Conservation (phyloP, 495 filamentous ascomycete species). For the Podospora appendiculata region DNA sequence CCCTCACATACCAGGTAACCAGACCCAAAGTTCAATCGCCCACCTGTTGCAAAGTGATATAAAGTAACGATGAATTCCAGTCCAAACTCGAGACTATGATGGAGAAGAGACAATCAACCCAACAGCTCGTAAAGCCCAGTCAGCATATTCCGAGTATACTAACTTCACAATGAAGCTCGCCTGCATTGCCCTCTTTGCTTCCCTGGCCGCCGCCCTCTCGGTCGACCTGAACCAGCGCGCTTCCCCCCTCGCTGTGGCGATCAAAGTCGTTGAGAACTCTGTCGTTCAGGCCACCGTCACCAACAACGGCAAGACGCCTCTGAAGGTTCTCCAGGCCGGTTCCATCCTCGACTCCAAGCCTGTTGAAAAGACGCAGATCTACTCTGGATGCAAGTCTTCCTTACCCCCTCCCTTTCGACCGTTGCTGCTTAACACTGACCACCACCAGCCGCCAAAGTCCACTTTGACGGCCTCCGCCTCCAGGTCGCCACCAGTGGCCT, state of each 20-base stretch:
- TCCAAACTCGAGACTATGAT: not conserved
- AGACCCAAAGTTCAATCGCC: not conserved
- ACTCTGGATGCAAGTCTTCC: constrained; percentile 36
- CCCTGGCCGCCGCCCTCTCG: constrained; percentile 38
- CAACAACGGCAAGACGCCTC: constrained; percentile 46
- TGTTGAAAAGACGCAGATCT: constrained; percentile 55
- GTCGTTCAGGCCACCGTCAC: constrained; percentile 20
- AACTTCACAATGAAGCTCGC: constrained; percentile 27
- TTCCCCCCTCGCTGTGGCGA: constrained; percentile 42
- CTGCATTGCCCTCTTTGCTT: constrained; percentile 30
- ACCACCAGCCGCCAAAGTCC: constrained; percentile 35
- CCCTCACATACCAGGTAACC: no score
- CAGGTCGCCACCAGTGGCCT: constrained; percentile 39
- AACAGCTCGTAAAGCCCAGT: no score
- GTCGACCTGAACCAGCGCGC: constrained; percentile 33
- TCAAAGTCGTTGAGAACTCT: constrained; percentile 46
- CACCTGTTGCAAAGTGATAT: not conserved
- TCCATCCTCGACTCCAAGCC: constrained; percentile 51
- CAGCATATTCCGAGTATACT: no score
- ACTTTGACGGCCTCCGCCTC: constrained; percentile 51
- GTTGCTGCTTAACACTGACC: not conserved
- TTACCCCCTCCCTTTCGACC: not conserved
- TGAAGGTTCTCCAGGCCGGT: constrained; percentile 55
- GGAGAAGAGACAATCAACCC: not conserved
- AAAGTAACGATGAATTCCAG: not conserved